phyloP scores from a whole-genome alignment of 192 early-diverging fungal genomes.

The Globomyces pollinis-pini region DNA sequence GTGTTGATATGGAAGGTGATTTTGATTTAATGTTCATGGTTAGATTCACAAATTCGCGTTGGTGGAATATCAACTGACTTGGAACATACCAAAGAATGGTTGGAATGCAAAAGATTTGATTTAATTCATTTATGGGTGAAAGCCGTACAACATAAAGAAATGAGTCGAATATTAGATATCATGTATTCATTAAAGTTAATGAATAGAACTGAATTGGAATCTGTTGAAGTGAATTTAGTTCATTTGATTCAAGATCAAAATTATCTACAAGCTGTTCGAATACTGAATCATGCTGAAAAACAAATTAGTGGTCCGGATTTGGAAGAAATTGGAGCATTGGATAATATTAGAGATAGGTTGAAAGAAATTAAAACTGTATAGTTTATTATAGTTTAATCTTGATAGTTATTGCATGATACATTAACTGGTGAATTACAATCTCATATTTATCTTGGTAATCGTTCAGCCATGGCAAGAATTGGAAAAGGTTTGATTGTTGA shows the following conservation, averaged over 20 bases:
- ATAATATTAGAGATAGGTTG: slow-evolving; percentile 29
- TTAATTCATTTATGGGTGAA: slow-evolving; percentile 54
- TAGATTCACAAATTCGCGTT: slow-evolving; percentile 33
- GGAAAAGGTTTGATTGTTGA: slow-evolving; percentile 15
- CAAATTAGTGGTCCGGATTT: slow-evolving; percentile 34
- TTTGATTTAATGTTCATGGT: neutral
- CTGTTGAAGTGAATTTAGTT: slow-evolving; percentile 37
- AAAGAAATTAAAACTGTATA: slow-evolving; percentile 15
- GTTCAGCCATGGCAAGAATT: slow-evolving; percentile 36
- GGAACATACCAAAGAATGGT: slow-evolving; percentile 37
- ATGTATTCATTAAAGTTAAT: slow-evolving; percentile 31
- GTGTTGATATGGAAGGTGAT: neutral
- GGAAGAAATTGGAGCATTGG: slow-evolving; percentile 44
- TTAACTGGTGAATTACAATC: slow-evolving; percentile 49
- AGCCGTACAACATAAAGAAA: slow-evolving; percentile 53
- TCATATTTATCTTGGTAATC: slow-evolving; percentile 51
- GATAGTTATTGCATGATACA: slow-evolving; percentile 35
- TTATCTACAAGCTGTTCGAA: slow-evolving; percentile 41
- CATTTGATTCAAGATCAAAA: slow-evolving; percentile 37
- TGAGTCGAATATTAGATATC: slow-evolving; percentile 45
- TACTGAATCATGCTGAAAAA: slow-evolving; percentile 24
- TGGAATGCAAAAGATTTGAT: slow-evolving; percentile 53
- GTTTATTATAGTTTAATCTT: slow-evolving; percentile 17
- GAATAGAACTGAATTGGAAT: slow-evolving; percentile 29
- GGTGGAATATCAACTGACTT: slow-evolving; percentile 33